Conservation (phyloP, 2,329 filamentous ascomycete species). For the Aureobasidium musti region DNA sequence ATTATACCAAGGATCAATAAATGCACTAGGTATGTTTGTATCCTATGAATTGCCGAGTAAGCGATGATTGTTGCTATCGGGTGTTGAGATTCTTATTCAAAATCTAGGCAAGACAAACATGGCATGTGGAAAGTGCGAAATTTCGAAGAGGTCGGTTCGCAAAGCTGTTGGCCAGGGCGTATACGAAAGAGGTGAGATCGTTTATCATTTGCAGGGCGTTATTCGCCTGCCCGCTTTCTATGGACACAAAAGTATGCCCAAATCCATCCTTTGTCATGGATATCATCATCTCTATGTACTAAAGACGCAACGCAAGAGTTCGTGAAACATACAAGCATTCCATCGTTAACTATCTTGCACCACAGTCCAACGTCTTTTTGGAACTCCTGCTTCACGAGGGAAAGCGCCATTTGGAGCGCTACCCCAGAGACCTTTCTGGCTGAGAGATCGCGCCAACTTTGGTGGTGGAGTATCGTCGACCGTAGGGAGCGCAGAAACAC, state of each 20-base stretch:
- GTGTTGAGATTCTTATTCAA: too few species aligned
- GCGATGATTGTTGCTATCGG: too few species aligned
- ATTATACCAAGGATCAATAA: too few species aligned
- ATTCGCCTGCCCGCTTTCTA: background rate
- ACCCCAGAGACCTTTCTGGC: slow-evolving; percentile 49
- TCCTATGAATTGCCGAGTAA: too few species aligned
- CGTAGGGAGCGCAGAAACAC: slow-evolving; percentile 27
- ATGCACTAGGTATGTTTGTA: too few species aligned
- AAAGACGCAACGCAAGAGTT: background rate
- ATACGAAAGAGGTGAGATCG: background rate
- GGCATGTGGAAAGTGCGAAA: too few species aligned
- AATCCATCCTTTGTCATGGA: background rate
- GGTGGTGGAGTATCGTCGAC: slow-evolving; percentile 39
- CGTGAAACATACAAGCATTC: background rate
- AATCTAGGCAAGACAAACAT: too few species aligned
- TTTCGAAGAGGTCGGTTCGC: too few species aligned
- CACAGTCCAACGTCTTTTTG: slow-evolving; percentile 50
- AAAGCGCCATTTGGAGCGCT: slow-evolving; percentile 40
- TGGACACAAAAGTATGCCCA: background rate
- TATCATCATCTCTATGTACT: background rate
- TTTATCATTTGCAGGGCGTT: slow-evolving; percentile 1
- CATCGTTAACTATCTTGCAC: slow-evolving; percentile 33
- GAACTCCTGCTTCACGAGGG: slow-evolving; percentile 42
- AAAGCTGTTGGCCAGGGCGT: too few species aligned
- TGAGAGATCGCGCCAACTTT: slow-evolving; percentile 34